These are phyloP conservation scores for Tetracladium maxilliforme DNA, from an alignment of 2,329 filamentous ascomycete genomes.

Conservation along the genomic window DNA sequence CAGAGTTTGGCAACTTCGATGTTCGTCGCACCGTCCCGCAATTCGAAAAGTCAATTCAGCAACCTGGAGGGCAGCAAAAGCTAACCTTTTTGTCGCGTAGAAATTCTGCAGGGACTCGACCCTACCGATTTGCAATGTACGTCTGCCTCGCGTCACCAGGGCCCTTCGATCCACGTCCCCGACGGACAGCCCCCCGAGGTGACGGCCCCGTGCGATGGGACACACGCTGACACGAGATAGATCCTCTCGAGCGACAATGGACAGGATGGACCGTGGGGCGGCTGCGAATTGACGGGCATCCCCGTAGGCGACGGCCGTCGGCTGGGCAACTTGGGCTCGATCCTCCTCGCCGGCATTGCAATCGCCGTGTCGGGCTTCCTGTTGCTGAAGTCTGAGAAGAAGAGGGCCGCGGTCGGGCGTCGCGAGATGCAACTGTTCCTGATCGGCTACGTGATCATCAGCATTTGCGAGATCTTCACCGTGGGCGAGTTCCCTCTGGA, in stretches of 20 bases:
- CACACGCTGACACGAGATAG: slow-evolving; percentile 27
- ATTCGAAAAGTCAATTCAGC: slow-evolving; percentile 1
- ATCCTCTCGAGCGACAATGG: slow-evolving; percentile 48
- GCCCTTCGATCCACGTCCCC: not conserved
- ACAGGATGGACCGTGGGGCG: slow-evolving; percentile 45
- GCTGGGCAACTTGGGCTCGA: slow-evolving; percentile 84
- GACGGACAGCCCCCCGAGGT: slow-evolving; percentile 1
- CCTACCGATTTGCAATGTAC: slow-evolving; percentile 71
- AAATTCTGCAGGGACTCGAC: slow-evolving; percentile 75
- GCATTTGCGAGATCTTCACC: slow-evolving; percentile 93
- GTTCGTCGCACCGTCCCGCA: slow-evolving; percentile 19
- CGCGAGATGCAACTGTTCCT: slow-evolving; percentile 98
- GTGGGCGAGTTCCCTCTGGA: slow-evolving; percentile 76
- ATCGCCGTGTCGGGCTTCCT: slow-evolving; percentile 55
- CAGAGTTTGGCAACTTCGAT: slow-evolving; percentile 43
- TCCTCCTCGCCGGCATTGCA: slow-evolving; percentile 65
- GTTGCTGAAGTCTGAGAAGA: slow-evolving; percentile 69
- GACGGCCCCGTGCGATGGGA: slow-evolving; percentile 1
- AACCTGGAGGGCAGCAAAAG: slow-evolving; percentile 3
- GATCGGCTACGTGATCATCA: slow-evolving; percentile 68
- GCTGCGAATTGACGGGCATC: slow-evolving; percentile 68
- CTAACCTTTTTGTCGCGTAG: slow-evolving; percentile 25
- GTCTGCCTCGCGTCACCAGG: slow-evolving; percentile 17
- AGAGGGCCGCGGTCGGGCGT: slow-evolving; percentile 84
- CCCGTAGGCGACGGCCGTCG: slow-evolving; percentile 46